Conservation (phyloP, 1,284 basidiomycete species). For the Malassezia globosa region DNA sequence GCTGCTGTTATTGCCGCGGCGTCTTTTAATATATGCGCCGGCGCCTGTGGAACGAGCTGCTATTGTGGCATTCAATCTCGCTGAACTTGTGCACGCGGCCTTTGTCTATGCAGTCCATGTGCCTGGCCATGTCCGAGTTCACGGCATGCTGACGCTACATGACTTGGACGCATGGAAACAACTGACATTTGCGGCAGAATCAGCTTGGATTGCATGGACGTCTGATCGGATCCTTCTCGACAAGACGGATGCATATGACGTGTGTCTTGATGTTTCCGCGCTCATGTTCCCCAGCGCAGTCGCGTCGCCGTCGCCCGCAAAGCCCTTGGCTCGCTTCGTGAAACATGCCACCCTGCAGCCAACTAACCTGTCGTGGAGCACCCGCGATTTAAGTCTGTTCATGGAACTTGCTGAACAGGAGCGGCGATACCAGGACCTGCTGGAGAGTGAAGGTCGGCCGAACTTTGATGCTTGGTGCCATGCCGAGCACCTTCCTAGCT, state of each 20-base stretch:
- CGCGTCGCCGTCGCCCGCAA: not conserved
- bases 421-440: slow-evolving; percentile 4
- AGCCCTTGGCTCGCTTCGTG: slow-evolving; percentile 4
- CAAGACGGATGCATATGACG: slow-evolving; percentile 2
- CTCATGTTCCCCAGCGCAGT: not conserved
- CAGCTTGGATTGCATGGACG: slow-evolving; percentile 17
- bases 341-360: not conserved
- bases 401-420: slow-evolving; percentile 15
- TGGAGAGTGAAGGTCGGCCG: not conserved
- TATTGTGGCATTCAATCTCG: slow-evolving; percentile 12
- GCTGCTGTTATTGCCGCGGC: slow-evolving; percentile 6
- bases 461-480: slow-evolving; percentile 10
- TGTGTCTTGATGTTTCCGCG: slow-evolving; percentile 11
- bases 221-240: slow-evolving; percentile 11
- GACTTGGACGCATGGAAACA: slow-evolving; percentile 2
- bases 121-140: slow-evolving; percentile 8
- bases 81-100: slow-evolving; percentile 14
- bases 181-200: not conserved
- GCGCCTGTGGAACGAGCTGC: slow-evolving; percentile 15
- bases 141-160: slow-evolving; percentile 5
- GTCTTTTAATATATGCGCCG: slow-evolving; percentile 14
- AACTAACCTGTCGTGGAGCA: slow-evolving; percentile 1
- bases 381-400: slow-evolving; percentile 10
- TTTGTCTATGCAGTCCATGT: slow-evolving; percentile 8
- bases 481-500: not conserved